Base-by-base conservation (phyloP, 106 monocot species). In the Acanthochlamys bracteata region DNA sequence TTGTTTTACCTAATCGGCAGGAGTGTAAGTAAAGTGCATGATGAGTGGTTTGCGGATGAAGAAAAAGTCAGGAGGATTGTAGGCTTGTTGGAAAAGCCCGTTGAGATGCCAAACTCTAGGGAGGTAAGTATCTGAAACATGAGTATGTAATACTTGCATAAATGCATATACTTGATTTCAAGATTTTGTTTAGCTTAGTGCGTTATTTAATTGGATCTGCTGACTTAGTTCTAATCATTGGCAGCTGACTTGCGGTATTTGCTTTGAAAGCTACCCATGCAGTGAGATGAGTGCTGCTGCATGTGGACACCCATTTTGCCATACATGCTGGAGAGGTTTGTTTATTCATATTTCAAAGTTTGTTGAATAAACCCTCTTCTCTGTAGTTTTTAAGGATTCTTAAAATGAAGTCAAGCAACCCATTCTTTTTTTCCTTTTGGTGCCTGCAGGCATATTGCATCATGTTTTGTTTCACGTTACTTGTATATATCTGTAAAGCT, bases 161-260 rank as follows among this genome's bases (percentile, higher is more conserved):
- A 3, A 33, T 33, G 6, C 33, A 33, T 33, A 33, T 33, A 6
- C 6, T 33, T 33, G 33, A 33, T 33, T 33, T 33, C 33, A 33
- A 3, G 33, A 33, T 33, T 33, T 33, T 33, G 33, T 40, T 67
- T 19, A 60, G 15, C 26, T 41, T 11, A 11, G 13, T 51, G 16
- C 39, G 0, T 12, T 39, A 42, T 69, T 25, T 71, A 58, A 24
- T 77, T 59, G 20, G 22, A 7, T 58, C 9, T 56, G 21, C 41
- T 62, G 7, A 15, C 16, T 21, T n/a, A 65, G 19, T 21, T 55
- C 20, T 20, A 4, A 17, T 39, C 63, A 12, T 17, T 75, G 59
- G 68, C 90, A 91, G 96, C 67, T 96, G 69, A 80, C 82, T 55
- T 96, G 96, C 79, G 96, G 96, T 63, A 96, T 96, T 61, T 96